phyloP scores from a whole-genome alignment of 176 grass and related monocot genomes.

The Hyparrhenia diplandra region DNA sequence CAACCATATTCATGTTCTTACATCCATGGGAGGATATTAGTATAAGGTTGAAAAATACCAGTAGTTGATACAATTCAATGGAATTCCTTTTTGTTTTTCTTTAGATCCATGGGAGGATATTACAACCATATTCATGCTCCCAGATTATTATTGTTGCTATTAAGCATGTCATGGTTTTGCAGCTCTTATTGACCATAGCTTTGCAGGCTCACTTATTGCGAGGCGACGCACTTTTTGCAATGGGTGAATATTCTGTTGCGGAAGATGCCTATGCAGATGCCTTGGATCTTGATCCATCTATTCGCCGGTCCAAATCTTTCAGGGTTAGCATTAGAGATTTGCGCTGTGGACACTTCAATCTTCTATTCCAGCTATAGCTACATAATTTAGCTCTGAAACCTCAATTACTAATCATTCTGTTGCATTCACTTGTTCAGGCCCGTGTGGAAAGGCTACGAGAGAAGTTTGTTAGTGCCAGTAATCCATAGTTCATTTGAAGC shows the following conservation, averaged over 20 bases:
- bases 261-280: slow-evolving; percentile 62
- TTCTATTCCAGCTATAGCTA: not conserved
- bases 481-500: slow-evolving; percentile 23
- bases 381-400: not conserved
- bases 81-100: no score
- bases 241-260: slow-evolving; percentile 49
- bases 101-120: no score
- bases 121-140: no score
- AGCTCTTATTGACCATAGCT: not conserved
- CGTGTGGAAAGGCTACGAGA: slow-evolving; percentile 61
- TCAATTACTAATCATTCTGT: slow-evolving; percentile 15
- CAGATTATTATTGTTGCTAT: not conserved
- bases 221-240: slow-evolving; percentile 65
- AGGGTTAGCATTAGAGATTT: slow-evolving; percentile 48
- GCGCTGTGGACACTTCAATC: not conserved
- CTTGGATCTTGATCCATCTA: slow-evolving; percentile 72
- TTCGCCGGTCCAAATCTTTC: slow-evolving; percentile 74
- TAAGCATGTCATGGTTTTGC: not conserved
- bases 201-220: slow-evolving; percentile 70
- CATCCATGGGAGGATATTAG: not conserved
- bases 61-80: not conserved
- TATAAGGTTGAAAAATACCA: not conserved
- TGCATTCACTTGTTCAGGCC: slow-evolving; percentile 41
- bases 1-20: not conserved
- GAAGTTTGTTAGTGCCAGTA: slow-evolving; percentile 43